Base-by-base conservation (phyloP, 371 early-diverging fungal genomes). In the Syncephalastrum monosporum region DNA sequence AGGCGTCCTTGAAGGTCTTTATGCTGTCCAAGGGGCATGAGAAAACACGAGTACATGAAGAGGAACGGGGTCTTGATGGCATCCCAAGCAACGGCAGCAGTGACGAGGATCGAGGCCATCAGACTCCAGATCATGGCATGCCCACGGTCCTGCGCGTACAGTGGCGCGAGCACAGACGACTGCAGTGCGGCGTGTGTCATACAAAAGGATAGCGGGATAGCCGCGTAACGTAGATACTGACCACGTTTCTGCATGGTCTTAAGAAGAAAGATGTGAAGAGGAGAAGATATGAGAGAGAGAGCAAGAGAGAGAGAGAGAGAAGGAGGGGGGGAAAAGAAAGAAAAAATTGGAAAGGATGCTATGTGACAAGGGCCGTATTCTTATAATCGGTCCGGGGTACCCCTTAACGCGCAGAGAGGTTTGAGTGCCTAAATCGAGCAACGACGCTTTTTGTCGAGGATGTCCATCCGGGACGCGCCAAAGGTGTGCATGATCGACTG, bases 1-100 rank as follows among this genome's bases (percentile, higher is more conserved):
- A 91, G 71, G 4, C 89, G 77, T 23, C 73, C 71, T 62, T 89
- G 87, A 61, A 82, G 83, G 45, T 87, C 80, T 1, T 62, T 79
- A 67, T 74, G 77, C 42, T 77, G 73, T 47, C 88, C 82, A 55
- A 91, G 73, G 12, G 88, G 91, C 60, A 88, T 90, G 64, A 92
- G 72, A 69, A 91, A 91, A 62, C 91, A 91, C 14, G 82, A 84
- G 61, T 86, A 85, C 47, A 81, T 82, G 63, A 87, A 87, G 59
- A 73, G 72, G 44, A 82, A 55, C 3, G 77, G 79, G 1, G 71
- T 67, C 53, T 75, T 67, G 59, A 82, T 49, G 10, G 68, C 57
- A 54, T 71, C 58, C 79, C 79, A 79, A 16, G 62, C 64, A n/a
- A 65, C 59, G 25, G 55, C 42, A 5, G 59, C 27, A 0, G 61